A percentile compares a stretch with the other conserved stretches of the same genome.
phyloP scores from a whole-genome alignment of 2,329 filamentous ascomycete species.

The Aspergillus unguis region DNA sequence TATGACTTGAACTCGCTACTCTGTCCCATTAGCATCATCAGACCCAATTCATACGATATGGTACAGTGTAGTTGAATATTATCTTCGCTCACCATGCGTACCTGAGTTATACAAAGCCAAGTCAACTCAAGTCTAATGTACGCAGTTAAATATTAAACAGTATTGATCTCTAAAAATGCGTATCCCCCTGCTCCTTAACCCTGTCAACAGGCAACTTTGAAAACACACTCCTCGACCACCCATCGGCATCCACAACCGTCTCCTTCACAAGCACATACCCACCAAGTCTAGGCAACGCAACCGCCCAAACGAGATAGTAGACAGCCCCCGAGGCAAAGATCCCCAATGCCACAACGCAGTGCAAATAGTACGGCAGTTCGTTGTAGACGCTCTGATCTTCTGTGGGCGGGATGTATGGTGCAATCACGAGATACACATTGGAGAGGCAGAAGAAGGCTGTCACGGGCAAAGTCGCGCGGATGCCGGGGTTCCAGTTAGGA shows the following conservation, averaged over 20 bases:
- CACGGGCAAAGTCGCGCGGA: constrained; percentile 50
- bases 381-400: constrained; percentile 51
- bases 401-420: constrained; percentile 51
- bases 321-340: constrained; percentile 50
- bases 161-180: constrained; percentile 3
- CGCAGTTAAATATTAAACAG: not conserved
- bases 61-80: too few species aligned
- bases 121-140: not conserved
- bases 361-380: constrained; percentile 52
- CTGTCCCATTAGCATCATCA: too few species aligned
- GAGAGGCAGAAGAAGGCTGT: constrained; percentile 52
- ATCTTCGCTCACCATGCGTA: too few species aligned
- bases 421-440: constrained; percentile 52
- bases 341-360: constrained; percentile 52
- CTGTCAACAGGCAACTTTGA: constrained; percentile 38
- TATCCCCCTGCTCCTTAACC: not conserved
- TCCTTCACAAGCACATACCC: constrained; percentile 56
- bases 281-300: constrained; percentile 44
- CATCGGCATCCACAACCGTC: constrained; percentile 56
- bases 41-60: too few species aligned
- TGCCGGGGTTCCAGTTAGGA: constrained; percentile 49
- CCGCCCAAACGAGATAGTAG: constrained; percentile 53
- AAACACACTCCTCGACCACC: constrained; percentile 61
- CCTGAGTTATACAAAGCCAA: too few species aligned
- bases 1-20: too few species aligned